These are phyloP conservation scores for Ottelia alismoides DNA, from an alignment of 106 monocot species.

Conservation along the genomic window DNA sequence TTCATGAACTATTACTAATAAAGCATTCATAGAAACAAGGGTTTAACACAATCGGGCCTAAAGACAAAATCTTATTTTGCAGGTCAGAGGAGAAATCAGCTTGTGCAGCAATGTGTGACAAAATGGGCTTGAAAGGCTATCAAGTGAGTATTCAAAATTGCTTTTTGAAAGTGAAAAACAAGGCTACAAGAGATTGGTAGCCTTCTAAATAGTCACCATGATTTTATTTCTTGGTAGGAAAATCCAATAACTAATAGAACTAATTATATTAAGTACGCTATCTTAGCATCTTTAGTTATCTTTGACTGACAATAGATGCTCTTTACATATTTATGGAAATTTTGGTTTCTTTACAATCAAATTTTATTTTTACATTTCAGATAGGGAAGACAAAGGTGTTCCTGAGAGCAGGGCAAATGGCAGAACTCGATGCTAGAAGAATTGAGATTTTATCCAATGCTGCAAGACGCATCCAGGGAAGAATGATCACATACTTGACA, in stretches of 20 bases:
- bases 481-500: slow-evolving; percentile 67
- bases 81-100: slow-evolving; percentile 89
- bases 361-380: slow-evolving; percentile 41
- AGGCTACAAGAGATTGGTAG: not conserved
- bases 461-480: slow-evolving; percentile 65
- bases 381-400: slow-evolving; percentile 97
- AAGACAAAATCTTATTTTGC: no score
- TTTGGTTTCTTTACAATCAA: no score
- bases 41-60: no score
- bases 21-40: no score
- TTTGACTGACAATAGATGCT: no score
- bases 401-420: slow-evolving; percentile 99
- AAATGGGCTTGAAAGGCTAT: slow-evolving; percentile 88
- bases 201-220: not conserved
- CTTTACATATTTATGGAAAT: no score
- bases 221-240: no score
- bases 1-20: no score
- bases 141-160: slow-evolving; percentile 38
- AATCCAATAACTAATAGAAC: not conserved
- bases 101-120: slow-evolving; percentile 68
- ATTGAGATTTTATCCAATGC: slow-evolving; percentile 83
- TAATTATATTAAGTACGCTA: not conserved
- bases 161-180: slow-evolving; percentile 1
- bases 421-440: slow-evolving; percentile 92
- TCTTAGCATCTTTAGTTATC: no score